Evolutionary conservation across 257 asterid genomes (phyloP), one percentile per base, ranked within the genome.

Genomic region (Catharanthus roseus): DNA sequence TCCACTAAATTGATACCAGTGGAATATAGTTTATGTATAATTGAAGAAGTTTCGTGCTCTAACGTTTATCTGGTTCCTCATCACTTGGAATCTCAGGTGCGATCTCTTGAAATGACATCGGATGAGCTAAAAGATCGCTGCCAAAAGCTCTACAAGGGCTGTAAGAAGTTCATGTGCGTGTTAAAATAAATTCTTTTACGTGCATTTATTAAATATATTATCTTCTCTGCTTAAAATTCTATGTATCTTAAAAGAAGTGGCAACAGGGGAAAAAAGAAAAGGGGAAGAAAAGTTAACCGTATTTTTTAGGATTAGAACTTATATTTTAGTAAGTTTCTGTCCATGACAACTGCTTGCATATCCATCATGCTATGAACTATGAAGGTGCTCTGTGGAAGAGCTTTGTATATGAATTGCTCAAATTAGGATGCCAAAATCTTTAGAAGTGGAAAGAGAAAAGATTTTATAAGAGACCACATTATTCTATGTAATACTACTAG

Each of bases 91-190:
- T 38, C 28, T 65, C 62, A 93, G 98, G 88, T 93, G 85, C 84
- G 96, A 77, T 87, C 93, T 50, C 69, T 93, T 67, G 98, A 93
- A 80, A 96, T 82, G 67, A 84, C 89, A 0, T 67, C 95, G 53
- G 97, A 90, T 73, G 98, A 90, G 76, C 83, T 93, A 0, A 85
- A 90, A 77, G 96, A 87, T 84, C 95, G 98, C 75, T 93, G 98
- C 79, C 98, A 89, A 74, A 89, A 87, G 87, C 87, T 93, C 66
- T 80, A 82, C 77, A 89, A 89, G 78, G 93, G 97, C 66, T 85
- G 96, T 77, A 89, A 78, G 83, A 93, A 93, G 80, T 93, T 83
- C 81, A 89, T 83, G 98, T 93, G 86, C 81, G 98, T 87, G 41
- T 6, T 26, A 26, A 67, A 57, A 38, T 39, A 10, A 4, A 5